These are phyloP conservation scores for Xylaria multiplex DNA, from an alignment of 2,329 filamentous ascomycete genomes.

Conservation along the genomic window DNA sequence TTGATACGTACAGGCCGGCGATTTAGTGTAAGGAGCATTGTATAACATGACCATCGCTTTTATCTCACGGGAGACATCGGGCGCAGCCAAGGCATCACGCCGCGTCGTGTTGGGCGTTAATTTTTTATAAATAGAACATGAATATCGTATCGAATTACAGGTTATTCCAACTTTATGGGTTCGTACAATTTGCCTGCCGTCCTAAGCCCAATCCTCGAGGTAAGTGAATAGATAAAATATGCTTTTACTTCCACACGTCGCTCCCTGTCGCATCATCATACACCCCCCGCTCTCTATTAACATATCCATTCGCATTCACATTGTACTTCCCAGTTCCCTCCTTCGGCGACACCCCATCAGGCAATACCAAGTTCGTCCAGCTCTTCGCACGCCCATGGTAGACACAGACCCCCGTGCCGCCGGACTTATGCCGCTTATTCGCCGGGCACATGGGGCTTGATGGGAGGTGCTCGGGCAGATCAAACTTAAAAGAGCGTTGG, in stretches of 20 bases:
- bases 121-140: neutral
- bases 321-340: conserved; percentile 23
- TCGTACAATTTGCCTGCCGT: neutral
- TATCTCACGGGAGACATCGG: neutral
- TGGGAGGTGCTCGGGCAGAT: conserved; percentile 62
- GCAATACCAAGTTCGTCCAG: neutral
- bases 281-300: neutral
- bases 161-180: neutral
- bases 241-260: conserved; percentile 35
- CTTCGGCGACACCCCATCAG: neutral
- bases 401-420: conserved; percentile 61
- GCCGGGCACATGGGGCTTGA: conserved; percentile 63
- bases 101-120: neutral
- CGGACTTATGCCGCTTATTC: conserved; percentile 56
- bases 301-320: conserved; percentile 35
- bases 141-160: neutral
- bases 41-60: conserved; percentile 10
- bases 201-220: neutral
- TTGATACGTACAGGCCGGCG: neutral
- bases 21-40: conserved; percentile 6
- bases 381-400: conserved; percentile 56
- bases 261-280: conserved; percentile 18
- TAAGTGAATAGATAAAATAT: neutral
- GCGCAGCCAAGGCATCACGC: neutral
- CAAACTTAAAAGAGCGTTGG: conserved; percentile 56